These are phyloP conservation scores for Knoxia roxburghii DNA, from an alignment of 257 asterid species.

Conservation along the genomic window DNA sequence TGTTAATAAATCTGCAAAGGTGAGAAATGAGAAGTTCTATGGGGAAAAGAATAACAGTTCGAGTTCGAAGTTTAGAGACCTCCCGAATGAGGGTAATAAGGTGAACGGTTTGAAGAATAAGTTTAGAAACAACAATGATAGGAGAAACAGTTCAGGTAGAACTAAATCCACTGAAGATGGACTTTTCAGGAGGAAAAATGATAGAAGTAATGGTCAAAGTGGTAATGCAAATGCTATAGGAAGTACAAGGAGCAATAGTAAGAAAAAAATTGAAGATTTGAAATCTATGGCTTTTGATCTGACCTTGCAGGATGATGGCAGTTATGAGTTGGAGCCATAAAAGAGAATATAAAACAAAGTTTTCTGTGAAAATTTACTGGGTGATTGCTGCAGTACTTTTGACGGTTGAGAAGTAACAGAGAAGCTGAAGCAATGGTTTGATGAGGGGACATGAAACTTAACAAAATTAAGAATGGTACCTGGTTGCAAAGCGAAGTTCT, in stretches of 20 bases:
- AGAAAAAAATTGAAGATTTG: slow-evolving; percentile 21
- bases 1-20: slow-evolving; percentile 15
- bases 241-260: slow-evolving; percentile 18
- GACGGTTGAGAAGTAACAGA: background rate
- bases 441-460: background rate
- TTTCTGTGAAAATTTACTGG: background rate
- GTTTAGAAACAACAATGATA: slow-evolving; percentile 29
- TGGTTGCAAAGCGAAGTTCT: background rate
- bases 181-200: slow-evolving; percentile 13
- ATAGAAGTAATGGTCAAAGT: slow-evolving; percentile 11
- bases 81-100: slow-evolving; percentile 22
- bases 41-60: slow-evolving; percentile 29
- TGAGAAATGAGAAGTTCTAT: slow-evolving; percentile 6
- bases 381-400: background rate
- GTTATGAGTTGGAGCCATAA: slow-evolving; percentile 40
- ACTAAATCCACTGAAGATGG: slow-evolving; percentile 28
- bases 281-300: slow-evolving; percentile 45
- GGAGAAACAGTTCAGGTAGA: slow-evolving; percentile 19
- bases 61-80: slow-evolving; percentile 12
- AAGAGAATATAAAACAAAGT: slow-evolving; percentile 6
- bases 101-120: slow-evolving; percentile 24
- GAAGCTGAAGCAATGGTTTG: background rate
- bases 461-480: background rate
- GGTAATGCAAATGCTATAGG: slow-evolving; percentile 15
- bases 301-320: slow-evolving; percentile 66